Percentiles rank a stretch among this genome's conserved stretches.
Evolutionary conservation across 2,329 filamentous ascomycete species (phyloP).

Genomic region (Alternaria gaisen): DNA sequence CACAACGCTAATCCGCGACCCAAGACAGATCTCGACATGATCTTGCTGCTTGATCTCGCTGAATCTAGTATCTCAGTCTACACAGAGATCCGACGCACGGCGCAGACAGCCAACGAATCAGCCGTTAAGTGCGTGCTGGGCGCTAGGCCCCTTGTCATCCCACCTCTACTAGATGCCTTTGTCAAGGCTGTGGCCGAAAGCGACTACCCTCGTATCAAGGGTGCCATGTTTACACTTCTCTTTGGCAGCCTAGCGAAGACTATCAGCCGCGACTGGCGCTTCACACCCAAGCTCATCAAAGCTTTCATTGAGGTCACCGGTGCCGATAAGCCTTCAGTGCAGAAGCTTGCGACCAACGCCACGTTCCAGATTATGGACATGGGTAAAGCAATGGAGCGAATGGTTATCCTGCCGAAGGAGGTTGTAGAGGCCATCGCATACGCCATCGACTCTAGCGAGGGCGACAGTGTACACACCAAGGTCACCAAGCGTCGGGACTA

Average conservation of each 20-base stretch:
- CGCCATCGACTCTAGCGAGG: slow-evolving; percentile 44
- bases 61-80: slow-evolving; percentile 91
- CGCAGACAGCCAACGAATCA: slow-evolving; percentile 90
- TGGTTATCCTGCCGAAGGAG: slow-evolving; percentile 80
- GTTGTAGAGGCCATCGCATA: slow-evolving; percentile 71
- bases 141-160: slow-evolving; percentile 86
- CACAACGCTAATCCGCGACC: slow-evolving; percentile 90
- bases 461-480: slow-evolving; percentile 65
- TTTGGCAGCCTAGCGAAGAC: slow-evolving; percentile 91
- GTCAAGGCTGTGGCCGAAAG: slow-evolving; percentile 79
- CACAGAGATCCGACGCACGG: slow-evolving; percentile 93
- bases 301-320: slow-evolving; percentile 89
- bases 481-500: slow-evolving; percentile 75
- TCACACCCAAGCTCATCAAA: slow-evolving; percentile 86
- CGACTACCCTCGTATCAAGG: slow-evolving; percentile 93
- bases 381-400: slow-evolving; percentile 84
- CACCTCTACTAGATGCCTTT: slow-evolving; percentile 81
- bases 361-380: slow-evolving; percentile 91
- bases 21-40: slow-evolving; percentile 89
- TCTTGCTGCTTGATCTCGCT: slow-evolving; percentile 83
- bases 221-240: slow-evolving; percentile 87
- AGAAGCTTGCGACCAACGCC: slow-evolving; percentile 82
- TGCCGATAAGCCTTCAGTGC: slow-evolving; percentile 93
- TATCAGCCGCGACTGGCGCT: slow-evolving; percentile 90
- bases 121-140: slow-evolving; percentile 91